Base-by-base conservation (phyloP, 1,139 yeast species). In the Kodamaea alishanica region DNA sequence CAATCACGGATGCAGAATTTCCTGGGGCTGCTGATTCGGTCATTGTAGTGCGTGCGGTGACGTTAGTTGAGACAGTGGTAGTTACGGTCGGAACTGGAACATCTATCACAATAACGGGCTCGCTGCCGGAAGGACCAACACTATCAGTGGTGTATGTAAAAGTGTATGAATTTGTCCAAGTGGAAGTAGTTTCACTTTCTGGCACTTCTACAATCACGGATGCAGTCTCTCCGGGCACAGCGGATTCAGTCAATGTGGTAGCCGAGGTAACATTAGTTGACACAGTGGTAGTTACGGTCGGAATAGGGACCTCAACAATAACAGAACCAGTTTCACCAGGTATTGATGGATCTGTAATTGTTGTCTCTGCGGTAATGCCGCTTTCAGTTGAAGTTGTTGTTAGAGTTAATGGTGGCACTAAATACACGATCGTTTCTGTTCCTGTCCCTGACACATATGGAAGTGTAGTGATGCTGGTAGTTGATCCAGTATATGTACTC, bases 261-360 rank as follows among this genome's bases (percentile, higher is more conserved):
- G 49, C 43, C 2, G 4, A 30, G 5, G 39, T 25, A 7, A 48
- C 48, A n/a, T 47, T 34, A 47, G 52, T 48, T 2, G 49, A 39
- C 6, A 35, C 8, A 7, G 55, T 54, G 7, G 37, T 23, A 5
- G 57, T 49, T 7, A 38, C 35, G 7, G 48, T 45, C 15, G 43
- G 45, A 10, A 42, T 36, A 3, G 52, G 60, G 20, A 46, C 45
- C 3, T 41, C 46, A 8, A 49, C 40, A 5, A 46, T 27, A 23
- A 56, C 52, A 8, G 52, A 41, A 5, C 44, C 60, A 10, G 52
- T 52, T 8, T 42, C 48, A 29, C 48, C 52, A n/a, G 45, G 39
- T 6, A 43, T 31, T 2, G 46, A 45, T 11, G 43, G 4, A 3
- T 31, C 24, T 2, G 45, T 43, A 9, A 30, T 6, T 35, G 24